A percentile compares a stretch with the other conserved stretches of the same genome.
These are phyloP conservation scores for Monosporascus sp. DNA, from an alignment of 2,329 filamentous ascomycete species.

Conservation along the genomic window DNA sequence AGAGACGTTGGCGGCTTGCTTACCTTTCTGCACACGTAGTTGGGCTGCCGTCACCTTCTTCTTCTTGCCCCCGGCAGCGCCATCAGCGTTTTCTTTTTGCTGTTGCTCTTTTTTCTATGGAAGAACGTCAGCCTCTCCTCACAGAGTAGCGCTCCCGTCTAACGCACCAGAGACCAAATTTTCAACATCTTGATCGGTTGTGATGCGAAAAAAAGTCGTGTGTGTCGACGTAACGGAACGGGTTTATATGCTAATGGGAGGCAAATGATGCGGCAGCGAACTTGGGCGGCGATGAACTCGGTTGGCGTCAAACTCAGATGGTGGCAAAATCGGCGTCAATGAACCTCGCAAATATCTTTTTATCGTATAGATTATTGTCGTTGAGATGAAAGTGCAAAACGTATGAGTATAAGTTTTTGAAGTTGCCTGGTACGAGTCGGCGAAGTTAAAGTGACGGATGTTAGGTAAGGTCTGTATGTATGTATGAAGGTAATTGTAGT, in stretches of 20 bases:
- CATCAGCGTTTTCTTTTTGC: conserved; percentile 80
- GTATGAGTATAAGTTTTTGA: too few species aligned
- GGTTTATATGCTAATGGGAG: background rate
- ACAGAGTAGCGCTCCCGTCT: background rate
- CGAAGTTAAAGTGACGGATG: too few species aligned
- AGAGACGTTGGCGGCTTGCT: conserved; percentile 11
- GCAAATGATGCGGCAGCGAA: background rate
- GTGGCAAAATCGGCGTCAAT: too few species aligned
- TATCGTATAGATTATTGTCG: too few species aligned
- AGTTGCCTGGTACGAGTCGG: too few species aligned
- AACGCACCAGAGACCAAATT: conserved; percentile 94
- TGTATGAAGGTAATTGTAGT: too few species aligned
- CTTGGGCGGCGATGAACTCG: too few species aligned
- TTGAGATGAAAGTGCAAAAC: too few species aligned
- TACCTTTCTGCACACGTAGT: conserved; percentile 92
- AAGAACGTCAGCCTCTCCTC: conserved; percentile 17
- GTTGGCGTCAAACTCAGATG: too few species aligned
- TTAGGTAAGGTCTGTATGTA: too few species aligned
- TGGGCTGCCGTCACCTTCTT: conserved; percentile 98
- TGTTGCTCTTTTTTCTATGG: conserved; percentile 91
- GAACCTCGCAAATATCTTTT: too few species aligned
- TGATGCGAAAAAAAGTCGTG: background rate
- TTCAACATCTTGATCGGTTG: conserved; percentile 74
- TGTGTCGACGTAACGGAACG: background rate
- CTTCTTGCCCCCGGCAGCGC: conserved; percentile 72